Conservation (phyloP, 768 basidiomycete genomes). For the Podaxis sp. region DNA sequence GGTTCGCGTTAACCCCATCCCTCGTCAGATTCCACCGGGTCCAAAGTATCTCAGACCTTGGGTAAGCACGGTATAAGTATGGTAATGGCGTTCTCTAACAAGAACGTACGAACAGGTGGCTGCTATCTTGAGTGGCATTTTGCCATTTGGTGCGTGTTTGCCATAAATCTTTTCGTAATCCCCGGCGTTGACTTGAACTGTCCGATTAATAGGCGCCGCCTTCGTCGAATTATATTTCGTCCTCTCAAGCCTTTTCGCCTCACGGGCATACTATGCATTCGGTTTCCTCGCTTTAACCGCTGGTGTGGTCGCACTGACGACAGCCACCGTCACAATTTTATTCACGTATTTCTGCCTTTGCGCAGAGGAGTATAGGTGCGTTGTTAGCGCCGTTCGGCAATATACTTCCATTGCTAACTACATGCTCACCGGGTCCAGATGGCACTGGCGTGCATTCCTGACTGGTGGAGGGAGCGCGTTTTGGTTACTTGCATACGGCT, state of each 20-base stretch:
- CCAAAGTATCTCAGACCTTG: conserved; percentile 84
- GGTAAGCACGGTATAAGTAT: conserved; percentile 40
- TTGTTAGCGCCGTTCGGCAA: conserved; percentile 7
- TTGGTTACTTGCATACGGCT: conserved; percentile 87
- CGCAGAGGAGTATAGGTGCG: conserved; percentile 89
- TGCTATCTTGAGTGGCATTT: conserved; percentile 81
- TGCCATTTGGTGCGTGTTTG: conserved; percentile 73
- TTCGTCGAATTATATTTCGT: conserved; percentile 96
- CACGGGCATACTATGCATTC: conserved; percentile 93
- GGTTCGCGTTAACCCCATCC: conserved; percentile 88
- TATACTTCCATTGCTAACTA: background rate
- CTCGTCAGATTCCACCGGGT: conserved; percentile 89
- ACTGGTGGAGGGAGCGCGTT: conserved; percentile 90
- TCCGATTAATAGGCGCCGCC: conserved; percentile 66
- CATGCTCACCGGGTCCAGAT: conserved; percentile 44
- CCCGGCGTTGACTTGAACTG: background rate
- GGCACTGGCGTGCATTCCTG: conserved; percentile 96
- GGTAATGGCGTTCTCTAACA: conserved; percentile 7
- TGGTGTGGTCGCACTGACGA: conserved; percentile 78
- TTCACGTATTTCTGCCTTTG: conserved; percentile 92
- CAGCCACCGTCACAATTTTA: conserved; percentile 87
- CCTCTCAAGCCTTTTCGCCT: conserved; percentile 87
- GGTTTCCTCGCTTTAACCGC: conserved; percentile 91
- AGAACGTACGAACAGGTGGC: conserved; percentile 46
- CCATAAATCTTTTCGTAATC: background rate